A percentile compares a stretch with the other conserved stretches of the same genome.
phyloP scores from a whole-genome alignment of 2,329 filamentous ascomycete species.

The Monosporascus sp. region DNA sequence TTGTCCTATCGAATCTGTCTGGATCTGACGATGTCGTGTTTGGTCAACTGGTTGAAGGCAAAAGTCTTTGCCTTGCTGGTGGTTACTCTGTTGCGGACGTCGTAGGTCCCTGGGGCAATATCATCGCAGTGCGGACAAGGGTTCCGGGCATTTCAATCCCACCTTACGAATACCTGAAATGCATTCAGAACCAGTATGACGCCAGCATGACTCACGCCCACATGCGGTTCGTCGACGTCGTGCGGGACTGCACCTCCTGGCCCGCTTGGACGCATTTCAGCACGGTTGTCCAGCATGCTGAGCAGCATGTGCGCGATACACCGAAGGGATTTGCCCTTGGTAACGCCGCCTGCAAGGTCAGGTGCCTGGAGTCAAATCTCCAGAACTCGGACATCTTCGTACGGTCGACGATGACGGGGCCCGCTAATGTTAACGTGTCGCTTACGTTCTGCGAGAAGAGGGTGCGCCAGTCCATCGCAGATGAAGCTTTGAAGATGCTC shows the following conservation, averaged over 20 bases:
- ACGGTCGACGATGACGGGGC: constrained; percentile 31
- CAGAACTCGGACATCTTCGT: constrained; percentile 43
- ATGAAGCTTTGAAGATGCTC: constrained; percentile 40
- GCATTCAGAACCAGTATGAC: constrained; percentile 44
- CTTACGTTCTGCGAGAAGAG: constrained; percentile 42
- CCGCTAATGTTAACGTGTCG: constrained; percentile 34
- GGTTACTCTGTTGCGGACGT: constrained; percentile 51
- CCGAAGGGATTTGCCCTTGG: constrained; percentile 38
- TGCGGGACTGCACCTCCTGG: constrained; percentile 50
- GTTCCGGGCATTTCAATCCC: constrained; percentile 39
- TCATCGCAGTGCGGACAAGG: constrained; percentile 42
- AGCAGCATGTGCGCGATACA: constrained; percentile 34
- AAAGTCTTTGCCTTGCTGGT: constrained; percentile 35
- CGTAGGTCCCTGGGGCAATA: constrained; percentile 41
- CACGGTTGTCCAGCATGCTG: constrained; percentile 48
- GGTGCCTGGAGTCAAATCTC: constrained; percentile 32
- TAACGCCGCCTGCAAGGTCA: constrained; percentile 39
- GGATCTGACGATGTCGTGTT: constrained; percentile 48
- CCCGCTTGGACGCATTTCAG: constrained; percentile 48
- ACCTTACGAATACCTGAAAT: constrained; percentile 42
- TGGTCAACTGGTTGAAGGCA: constrained; percentile 46
- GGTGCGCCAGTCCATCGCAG: constrained; percentile 35
- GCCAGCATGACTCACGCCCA: constrained; percentile 44
- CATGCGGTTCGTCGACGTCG: constrained; percentile 45
- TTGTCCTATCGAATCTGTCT: constrained; percentile 46